A percentile compares a stretch with the other conserved stretches of the same genome.
phyloP scores from a whole-genome alignment of 73 alveolate species.

The Paramecium pentaurelia region DNA sequence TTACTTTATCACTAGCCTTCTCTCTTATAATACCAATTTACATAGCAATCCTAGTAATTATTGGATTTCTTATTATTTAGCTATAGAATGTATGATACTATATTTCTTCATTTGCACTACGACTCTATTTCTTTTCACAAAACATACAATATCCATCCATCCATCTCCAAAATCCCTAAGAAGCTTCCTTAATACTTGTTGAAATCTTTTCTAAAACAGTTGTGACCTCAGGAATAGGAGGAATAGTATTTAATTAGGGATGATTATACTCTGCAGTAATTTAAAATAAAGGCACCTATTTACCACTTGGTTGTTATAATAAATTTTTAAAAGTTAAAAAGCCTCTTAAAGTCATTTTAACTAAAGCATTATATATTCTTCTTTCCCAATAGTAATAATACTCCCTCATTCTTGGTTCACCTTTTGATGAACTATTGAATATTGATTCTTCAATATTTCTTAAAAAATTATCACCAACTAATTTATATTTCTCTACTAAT shows the following conservation, averaged over 20 bases:
- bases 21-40: conserved; percentile 34
- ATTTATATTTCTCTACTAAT: conserved; percentile 82
- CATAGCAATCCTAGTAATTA: conserved; percentile 3
- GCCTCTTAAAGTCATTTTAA: conserved; percentile 95
- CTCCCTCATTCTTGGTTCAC: conserved; percentile 93
- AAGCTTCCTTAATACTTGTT: conserved; percentile 71
- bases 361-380: conserved; percentile 97
- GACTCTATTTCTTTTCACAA: conserved; percentile 74
- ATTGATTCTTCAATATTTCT: conserved; percentile 97
- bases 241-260: conserved; percentile 81
- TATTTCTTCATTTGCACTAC: neutral
- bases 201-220: conserved; percentile 78
- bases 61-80: conserved; percentile 4
- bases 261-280: conserved; percentile 71
- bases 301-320: conserved; percentile 67
- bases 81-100: conserved; percentile 15
- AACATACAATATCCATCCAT: conserved; percentile 86
- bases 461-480: conserved; percentile 83
- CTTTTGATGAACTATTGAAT: conserved; percentile 84
- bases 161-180: conserved; percentile 86
- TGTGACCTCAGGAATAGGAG: conserved; percentile 81
- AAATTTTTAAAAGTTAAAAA: conserved; percentile 75
- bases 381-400: conserved; percentile 98
- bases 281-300: conserved; percentile 72
- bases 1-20: conserved; percentile 37